Conservation (phyloP, 1,284 basidiomycete species). For the Microbotryomycetes sp. region DNA sequence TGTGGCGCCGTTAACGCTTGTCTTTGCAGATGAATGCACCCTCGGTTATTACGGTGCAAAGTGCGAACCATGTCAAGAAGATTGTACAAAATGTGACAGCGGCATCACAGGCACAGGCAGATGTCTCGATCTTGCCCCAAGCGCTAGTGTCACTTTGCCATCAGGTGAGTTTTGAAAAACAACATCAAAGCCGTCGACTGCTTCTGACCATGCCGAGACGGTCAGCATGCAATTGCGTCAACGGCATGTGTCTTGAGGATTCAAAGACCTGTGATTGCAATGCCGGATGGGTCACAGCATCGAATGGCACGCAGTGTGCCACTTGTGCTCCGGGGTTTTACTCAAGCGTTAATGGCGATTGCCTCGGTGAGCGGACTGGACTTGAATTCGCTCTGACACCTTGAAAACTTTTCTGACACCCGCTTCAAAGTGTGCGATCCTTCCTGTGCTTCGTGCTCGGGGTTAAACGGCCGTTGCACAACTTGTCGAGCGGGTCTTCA, state of each 20-base stretch:
- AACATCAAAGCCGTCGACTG: background rate
- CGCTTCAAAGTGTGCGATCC: slow-evolving; percentile 55
- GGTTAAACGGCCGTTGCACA: slow-evolving; percentile 59
- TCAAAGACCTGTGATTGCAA: slow-evolving; percentile 59
- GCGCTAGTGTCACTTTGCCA: background rate
- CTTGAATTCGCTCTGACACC: background rate
- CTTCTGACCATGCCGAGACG: slow-evolving; percentile 37
- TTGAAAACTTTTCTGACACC: background rate
- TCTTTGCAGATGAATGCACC: slow-evolving; percentile 54
- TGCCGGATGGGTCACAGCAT: slow-evolving; percentile 61
- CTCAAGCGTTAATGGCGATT: slow-evolving; percentile 59
- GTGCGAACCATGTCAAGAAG: slow-evolving; percentile 60
- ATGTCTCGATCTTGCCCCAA: slow-evolving; percentile 50
- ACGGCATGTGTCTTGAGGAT: slow-evolving; percentile 57
- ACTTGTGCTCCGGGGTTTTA: slow-evolving; percentile 67
- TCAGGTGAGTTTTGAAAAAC: slow-evolving; percentile 13
- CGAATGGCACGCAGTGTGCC: slow-evolving; percentile 54
- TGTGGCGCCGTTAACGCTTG: background rate
- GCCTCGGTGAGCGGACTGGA: slow-evolving; percentile 57
- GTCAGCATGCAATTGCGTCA: slow-evolving; percentile 64
- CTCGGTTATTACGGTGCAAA: slow-evolving; percentile 62
- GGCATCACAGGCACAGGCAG: slow-evolving; percentile 65
- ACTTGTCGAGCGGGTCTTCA: slow-evolving; percentile 63
- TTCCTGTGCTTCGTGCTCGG: slow-evolving; percentile 62
- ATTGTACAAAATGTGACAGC: slow-evolving; percentile 61